Base-by-base conservation (phyloP, 2,329 filamentous ascomycete species). In the Aspergillus sp. region DNA sequence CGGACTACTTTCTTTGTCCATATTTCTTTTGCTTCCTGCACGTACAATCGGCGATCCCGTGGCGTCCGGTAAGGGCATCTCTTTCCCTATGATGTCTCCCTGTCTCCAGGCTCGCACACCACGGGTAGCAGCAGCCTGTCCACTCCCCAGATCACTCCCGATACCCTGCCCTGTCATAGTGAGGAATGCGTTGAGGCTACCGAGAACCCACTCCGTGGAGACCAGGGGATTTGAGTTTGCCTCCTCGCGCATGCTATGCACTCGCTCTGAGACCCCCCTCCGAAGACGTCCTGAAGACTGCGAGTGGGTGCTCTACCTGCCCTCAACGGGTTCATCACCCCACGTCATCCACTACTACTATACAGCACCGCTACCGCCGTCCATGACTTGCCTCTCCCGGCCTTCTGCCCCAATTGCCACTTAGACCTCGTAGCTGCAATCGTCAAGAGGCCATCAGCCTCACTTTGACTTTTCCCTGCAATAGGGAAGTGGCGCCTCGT, bases 171-270 rank as follows among this genome's bases (percentile, higher is more conserved):
- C 49, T 47, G 50, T 50, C 45, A 52, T 46, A 33, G 17, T 50
- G 24, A 51, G 47, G 53, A 56, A 56, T 56, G 53, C 40, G 35
- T 46, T 50, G 50, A 40, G 50, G 45, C 47, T 42, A 49, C 42
- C 43, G 22, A 49, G 19, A 51, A 26, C 14, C 43, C 35, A 20
- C 45, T 45, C 14, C 17, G 24, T 40, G 17, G 35, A 33, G 33
- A 19, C 22, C 30, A 32, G 33, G 40, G 43, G 49, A 50, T 42
- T 42, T 42, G 40, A 42, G 40, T 42, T 42, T 22, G 17, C 26
- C 40, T 42, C 40, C 40, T 22, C 40, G 16, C 19, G 40, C 16
- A 42, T 19, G 19, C 13, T 42, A 42, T 38, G 35, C 35, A 38
- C 35, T 38, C 35, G 35, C 35, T 38, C 26, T 11, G 16, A 38